phyloP scores from a whole-genome alignment of 305 asterid species.

The Fraxinus sp. region DNA sequence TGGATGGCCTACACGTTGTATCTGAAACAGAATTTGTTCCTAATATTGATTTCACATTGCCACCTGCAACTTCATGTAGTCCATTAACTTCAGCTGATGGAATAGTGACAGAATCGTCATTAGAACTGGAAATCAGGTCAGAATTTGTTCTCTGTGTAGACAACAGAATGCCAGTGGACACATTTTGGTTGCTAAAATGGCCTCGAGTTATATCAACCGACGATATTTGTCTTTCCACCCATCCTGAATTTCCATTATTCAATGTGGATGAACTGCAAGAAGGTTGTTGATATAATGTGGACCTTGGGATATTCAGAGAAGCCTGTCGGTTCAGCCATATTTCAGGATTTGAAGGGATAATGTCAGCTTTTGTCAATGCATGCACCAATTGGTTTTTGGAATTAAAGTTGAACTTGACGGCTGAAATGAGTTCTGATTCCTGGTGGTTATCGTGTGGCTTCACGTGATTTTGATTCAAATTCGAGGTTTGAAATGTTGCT shows the following conservation, averaged over 20 bases:
- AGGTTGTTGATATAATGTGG: slow-evolving; percentile 27
- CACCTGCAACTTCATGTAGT: slow-evolving; percentile 18
- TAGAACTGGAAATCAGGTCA: slow-evolving; percentile 25
- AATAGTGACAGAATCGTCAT: slow-evolving; percentile 18
- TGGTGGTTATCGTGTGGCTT: slow-evolving; percentile 21
- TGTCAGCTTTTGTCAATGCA: slow-evolving; percentile 49
- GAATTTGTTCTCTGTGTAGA: slow-evolving; percentile 32
- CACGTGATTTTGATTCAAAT: slow-evolving; percentile 21
- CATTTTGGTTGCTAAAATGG: slow-evolving; percentile 23
- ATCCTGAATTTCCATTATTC: slow-evolving; percentile 26
- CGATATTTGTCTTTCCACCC: slow-evolving; percentile 30
- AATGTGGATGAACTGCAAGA: slow-evolving; percentile 30
- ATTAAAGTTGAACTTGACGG: slow-evolving; percentile 25
- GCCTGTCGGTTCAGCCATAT: slow-evolving; percentile 43
- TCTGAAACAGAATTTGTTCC: slow-evolving; percentile 23
- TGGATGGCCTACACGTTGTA: slow-evolving; percentile 22
- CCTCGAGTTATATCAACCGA: slow-evolving; percentile 20
- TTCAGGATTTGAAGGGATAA: slow-evolving; percentile 38
- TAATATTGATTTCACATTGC: slow-evolving; percentile 24
- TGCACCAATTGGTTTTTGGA: slow-evolving; percentile 28
- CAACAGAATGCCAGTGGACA: slow-evolving; percentile 28
- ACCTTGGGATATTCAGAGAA: slow-evolving; percentile 23
- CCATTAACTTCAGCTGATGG: slow-evolving; percentile 29
- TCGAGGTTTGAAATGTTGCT: slow-evolving; percentile 36
- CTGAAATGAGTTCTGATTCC: slow-evolving; percentile 23